Base-by-base conservation (phyloP, 2,329 filamentous ascomycete genomes). In the Alternaria alternata region DNA sequence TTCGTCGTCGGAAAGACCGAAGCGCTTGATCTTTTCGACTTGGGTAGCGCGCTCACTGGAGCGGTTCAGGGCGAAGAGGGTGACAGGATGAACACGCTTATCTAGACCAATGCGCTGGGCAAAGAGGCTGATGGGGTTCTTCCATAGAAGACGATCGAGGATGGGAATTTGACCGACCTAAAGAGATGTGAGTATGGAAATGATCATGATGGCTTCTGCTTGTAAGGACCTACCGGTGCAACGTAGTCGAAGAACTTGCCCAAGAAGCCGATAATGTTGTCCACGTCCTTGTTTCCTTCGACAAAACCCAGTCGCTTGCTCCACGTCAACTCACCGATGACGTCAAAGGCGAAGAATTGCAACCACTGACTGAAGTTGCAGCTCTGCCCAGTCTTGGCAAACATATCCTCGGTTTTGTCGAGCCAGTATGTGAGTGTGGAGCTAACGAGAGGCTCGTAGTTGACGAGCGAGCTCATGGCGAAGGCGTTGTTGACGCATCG, bases 291-390 rank as follows among this genome's bases (percentile, higher is more conserved):
- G 51, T 92, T 89, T 72, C 86, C 85, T 75, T 94, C 90, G 2
- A 94, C 79, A 65, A 94, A 94, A 0, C 91, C 91, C 59, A 93
- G 85, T 0, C 89, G 84, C 74, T 91, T 91, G 74, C 87, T 88
- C 79, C 91, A 93, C 0, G 90, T 93, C 70, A 93, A 86, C 62
- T 91, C 88, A 6, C 90, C 90, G 63, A 93, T 93, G 14, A 93
- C 91, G 72, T 94, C 91, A 70, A 94, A 94, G 0, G 91, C 91
- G 67, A 91, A 93, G 73, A 89, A 93, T 71, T 94, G 91, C 58
- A 94, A 80, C 91, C 91, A 93, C 58, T 83, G 81, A 1, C 87
- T 87, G 57, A 92, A 89, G 71, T 91, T 86, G 70, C 88, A 91
- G 24, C 78, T 78, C 28, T 66, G 62, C 12, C 80, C 78, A 0